phyloP scores from a whole-genome alignment of 1,139 yeast genomes.

The Sugiyamaella neomexicana region DNA sequence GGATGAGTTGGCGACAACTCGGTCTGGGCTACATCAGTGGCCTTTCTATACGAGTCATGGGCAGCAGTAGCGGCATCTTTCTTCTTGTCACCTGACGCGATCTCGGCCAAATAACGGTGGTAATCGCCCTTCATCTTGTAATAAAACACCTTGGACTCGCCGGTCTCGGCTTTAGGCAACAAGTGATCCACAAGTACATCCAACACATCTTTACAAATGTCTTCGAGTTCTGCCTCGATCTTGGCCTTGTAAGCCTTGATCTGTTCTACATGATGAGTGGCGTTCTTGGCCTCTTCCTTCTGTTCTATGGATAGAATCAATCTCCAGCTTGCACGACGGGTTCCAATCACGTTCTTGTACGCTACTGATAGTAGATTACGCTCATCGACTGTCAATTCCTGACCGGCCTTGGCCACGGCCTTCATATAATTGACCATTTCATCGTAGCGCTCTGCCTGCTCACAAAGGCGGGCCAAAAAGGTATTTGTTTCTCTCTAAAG shows the following conservation, averaged over 20 bases:
- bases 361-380: constrained; percentile 97
- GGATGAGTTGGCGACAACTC: constrained; percentile 99
- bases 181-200: constrained; percentile 84
- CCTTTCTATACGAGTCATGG: constrained; percentile 92
- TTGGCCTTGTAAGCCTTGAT: constrained; percentile 94
- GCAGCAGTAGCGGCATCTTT: constrained; percentile 94
- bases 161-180: constrained; percentile 93
- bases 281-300: constrained; percentile 96
- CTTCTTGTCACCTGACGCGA: constrained; percentile 89
- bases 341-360: constrained; percentile 97
- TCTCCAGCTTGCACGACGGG: constrained; percentile 99
- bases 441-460: constrained; percentile 99
- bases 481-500: constrained; percentile 93
- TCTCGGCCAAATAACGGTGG: constrained; percentile 98
- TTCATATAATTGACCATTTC: constrained; percentile 99
- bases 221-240: constrained; percentile 91
- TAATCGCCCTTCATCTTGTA: constrained; percentile 99
- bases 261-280: constrained; percentile 78
- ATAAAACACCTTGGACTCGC: constrained; percentile 97
- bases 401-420: constrained; percentile 93
- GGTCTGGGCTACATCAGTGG: constrained; percentile 96
- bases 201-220: constrained; percentile 92
- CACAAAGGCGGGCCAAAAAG: constrained; percentile 96
- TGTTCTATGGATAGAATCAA: constrained; percentile 97
- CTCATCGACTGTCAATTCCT: constrained; percentile 95